These are phyloP conservation scores for Phytophthora colocasiae DNA, from an alignment of 352 stramenopile species.

Conservation along the genomic window DNA sequence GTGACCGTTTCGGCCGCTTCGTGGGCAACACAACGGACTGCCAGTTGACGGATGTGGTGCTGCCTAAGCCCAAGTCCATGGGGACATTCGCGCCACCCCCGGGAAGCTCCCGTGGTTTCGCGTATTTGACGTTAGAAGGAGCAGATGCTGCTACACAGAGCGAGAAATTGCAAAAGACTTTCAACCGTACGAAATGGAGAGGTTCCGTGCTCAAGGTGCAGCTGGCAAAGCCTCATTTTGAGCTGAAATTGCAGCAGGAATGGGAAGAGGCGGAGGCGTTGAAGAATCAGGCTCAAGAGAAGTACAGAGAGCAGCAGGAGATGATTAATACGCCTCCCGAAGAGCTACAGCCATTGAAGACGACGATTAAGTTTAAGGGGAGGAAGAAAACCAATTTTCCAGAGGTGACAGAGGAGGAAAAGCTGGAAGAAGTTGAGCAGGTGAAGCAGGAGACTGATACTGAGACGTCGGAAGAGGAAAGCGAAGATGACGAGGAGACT, in stretches of 20 bases:
- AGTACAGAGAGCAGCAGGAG: constrained; percentile 1
- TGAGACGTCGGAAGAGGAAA: constrained; percentile 8
- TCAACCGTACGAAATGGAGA: constrained; percentile 79
- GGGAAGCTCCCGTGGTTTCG: constrained; percentile 50
- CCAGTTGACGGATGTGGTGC: constrained; percentile 47
- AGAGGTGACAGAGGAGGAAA: constrained; percentile 20
- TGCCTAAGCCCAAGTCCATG: constrained; percentile 39
- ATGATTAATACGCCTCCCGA: constrained; percentile 3
- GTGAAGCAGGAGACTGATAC: constrained; percentile 19
- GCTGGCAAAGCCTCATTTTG: constrained; percentile 58
- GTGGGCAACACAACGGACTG: constrained; percentile 38
- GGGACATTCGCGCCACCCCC: constrained; percentile 4
- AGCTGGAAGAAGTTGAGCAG: constrained; percentile 7
- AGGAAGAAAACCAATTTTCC: constrained; percentile 31
- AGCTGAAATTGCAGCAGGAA: constrained; percentile 50
- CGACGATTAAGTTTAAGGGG: constrained; percentile 30
- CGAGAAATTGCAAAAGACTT: constrained; percentile 66
- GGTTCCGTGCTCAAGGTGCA: constrained; percentile 67
- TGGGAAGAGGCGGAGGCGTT: constrained; percentile 25
- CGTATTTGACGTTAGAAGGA: constrained; percentile 64
- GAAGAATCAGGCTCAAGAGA: constrained; percentile 1
- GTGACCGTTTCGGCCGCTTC: constrained; percentile 69
- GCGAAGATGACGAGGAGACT: constrained; percentile 16
- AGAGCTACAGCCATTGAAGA: constrained; percentile 23
- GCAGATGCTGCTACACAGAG: constrained; percentile 33